Base-by-base conservation (phyloP, 73 alveolate genomes). In the Urostyla sp. region DNA sequence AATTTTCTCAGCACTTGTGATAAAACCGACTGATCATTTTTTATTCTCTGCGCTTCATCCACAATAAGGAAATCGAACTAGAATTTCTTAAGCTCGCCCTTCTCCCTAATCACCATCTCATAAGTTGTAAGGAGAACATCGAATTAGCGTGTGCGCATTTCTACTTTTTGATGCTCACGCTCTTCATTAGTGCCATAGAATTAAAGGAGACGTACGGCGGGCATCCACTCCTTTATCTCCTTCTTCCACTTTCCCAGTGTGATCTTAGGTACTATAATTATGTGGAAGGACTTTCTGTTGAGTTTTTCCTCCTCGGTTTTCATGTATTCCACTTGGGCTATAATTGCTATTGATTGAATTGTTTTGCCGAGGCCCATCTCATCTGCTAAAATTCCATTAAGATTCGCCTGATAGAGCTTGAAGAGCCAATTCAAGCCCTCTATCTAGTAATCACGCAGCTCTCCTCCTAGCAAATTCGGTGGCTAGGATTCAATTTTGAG, bases 291-390 rank as follows among this genome's bases (percentile, higher is more conserved):
- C 26, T 36, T 72, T 50, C 87, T 61, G 37, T 50, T 40, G 52
- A 57, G 84, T 72, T 72, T 86, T 69, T 89, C 76, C 61, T 57
- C 90, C 26, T 67, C 59, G 4, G 81, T 58, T 46, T 52, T 69
- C 35, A 77, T 51, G 35, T 53, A 30, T 52, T 84, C 87, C n/a
- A 78, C 66, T 45, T 92, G 80, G 0, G 96, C 98, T 24, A 97
- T 58, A 82, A 97, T 76, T 20, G 98, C 95, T 50, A 97, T 97
- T 20, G 99, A 90, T 69, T 94, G 90, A 15, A 97, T 90, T 18
- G 99, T 97, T 85, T 97, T 97, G 30, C 99, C 99, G 52, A 97
- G 91, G 16, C 99, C 99, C 99, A 97, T 97, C 80, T 97, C 99
- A 94, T 97, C 99, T 7, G 99, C 99, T 56, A 97, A 87, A 61